phyloP scores from a whole-genome alignment of 2,329 filamentous ascomycete species.

The Penicillium sclerotigenum region DNA sequence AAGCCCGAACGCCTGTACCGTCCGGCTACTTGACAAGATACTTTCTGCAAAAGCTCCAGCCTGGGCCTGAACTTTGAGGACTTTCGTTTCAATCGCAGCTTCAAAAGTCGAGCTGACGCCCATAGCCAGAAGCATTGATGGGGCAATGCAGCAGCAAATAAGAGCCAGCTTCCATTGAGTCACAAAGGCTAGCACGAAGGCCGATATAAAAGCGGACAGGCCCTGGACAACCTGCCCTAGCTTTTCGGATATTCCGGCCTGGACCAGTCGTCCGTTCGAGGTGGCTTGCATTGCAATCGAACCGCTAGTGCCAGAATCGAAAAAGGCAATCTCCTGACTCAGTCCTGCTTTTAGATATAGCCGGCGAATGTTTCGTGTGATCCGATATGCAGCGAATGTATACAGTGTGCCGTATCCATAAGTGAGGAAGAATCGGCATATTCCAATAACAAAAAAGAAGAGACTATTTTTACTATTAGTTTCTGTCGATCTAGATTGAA shows the following conservation, averaged over 20 bases:
- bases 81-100: conserved; percentile 17
- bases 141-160: conserved; percentile 20
- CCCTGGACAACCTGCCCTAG: conserved; percentile 21
- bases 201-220: conserved; percentile 19
- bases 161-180: conserved; percentile 26
- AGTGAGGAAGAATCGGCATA: conserved; percentile 33
- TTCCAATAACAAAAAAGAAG: conserved; percentile 39
- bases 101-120: conserved; percentile 16
- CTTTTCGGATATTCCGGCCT: conserved; percentile 23
- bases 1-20: conserved; percentile 25
- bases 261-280: conserved; percentile 28
- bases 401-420: conserved; percentile 31
- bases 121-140: conserved; percentile 13
- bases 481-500: background rate
- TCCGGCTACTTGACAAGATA: conserved; percentile 17
- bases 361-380: conserved; percentile 16
- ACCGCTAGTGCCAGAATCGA: conserved; percentile 27
- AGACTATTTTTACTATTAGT: conserved; percentile 18
- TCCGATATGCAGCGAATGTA: conserved; percentile 7
- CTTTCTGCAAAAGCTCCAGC: conserved; percentile 22
- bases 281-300: conserved; percentile 31
- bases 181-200: conserved; percentile 25
- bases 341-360: conserved; percentile 23
- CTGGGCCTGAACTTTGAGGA: conserved; percentile 21
- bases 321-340: conserved; percentile 32